Conservation (phyloP, 306 rosid genomes). For the Dalbergia oliveri region DNA sequence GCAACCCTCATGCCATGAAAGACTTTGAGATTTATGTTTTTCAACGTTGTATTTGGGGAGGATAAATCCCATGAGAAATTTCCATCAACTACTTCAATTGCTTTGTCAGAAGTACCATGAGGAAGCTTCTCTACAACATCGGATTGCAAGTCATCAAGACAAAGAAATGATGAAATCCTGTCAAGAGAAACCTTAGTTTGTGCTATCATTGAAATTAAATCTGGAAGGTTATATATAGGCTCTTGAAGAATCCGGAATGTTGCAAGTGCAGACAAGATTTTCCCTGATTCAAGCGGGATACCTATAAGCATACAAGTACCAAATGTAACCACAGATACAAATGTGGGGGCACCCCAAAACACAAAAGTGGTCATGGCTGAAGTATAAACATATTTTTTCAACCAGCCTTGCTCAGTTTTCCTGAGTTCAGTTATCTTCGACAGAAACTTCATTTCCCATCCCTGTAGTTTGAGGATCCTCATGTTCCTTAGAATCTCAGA, state of each 20-base stretch:
- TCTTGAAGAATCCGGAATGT: conserved; percentile 61
- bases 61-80: conserved; percentile 64
- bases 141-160: conserved; percentile 56
- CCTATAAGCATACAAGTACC: conserved; percentile 58
- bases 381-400: not conserved
- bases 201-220: conserved; percentile 53
- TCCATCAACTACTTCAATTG: conserved; percentile 56
- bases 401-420: conserved; percentile 43
- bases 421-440: not conserved
- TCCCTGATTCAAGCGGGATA: conserved; percentile 67
- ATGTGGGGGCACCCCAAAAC: conserved; percentile 62
- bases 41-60: conserved; percentile 45
- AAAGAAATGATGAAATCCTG: conserved; percentile 59
- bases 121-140: conserved; percentile 59
- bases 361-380: conserved; percentile 4
- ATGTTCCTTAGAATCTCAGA: not conserved
- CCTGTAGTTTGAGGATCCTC: not conserved
- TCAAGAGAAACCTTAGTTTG: conserved; percentile 68
- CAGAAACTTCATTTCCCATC: not conserved
- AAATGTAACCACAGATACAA: conserved; percentile 64
- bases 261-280: conserved; percentile 64
- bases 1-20: conserved; percentile 59
- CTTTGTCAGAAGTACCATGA: conserved; percentile 48
- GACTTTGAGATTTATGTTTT: conserved; percentile 50
- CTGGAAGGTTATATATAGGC: conserved; percentile 59